Conservation (phyloP, 352 stramenopile species). For the Globisporangium acanthophoron region DNA sequence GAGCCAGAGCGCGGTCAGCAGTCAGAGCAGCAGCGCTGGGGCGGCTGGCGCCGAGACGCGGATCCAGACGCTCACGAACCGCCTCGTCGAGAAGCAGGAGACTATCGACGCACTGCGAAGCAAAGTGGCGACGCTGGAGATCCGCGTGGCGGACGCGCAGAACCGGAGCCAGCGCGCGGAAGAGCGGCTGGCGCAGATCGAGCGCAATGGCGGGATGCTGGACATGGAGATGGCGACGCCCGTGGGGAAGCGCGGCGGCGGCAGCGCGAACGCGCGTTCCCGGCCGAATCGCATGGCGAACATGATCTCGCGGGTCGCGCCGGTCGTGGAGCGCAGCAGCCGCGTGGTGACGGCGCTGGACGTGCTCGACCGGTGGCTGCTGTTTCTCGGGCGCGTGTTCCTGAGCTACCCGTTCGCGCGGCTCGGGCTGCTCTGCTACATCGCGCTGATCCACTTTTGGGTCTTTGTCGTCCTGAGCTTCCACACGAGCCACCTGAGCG, state of each 20-base stretch:
- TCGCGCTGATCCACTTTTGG: conserved; percentile 81
- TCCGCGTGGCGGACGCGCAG: conserved; percentile 57
- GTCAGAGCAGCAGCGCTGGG: conserved; percentile 12
- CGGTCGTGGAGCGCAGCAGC: conserved; percentile 63
- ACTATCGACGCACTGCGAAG: conserved; percentile 61
- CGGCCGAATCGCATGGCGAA: conserved; percentile 63
- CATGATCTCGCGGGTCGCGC: conserved; percentile 55
- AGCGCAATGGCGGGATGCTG: conserved; percentile 55
- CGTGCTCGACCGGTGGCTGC: conserved; percentile 63
- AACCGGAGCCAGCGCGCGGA: conserved; percentile 37
- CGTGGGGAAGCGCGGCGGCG: conserved; percentile 25
- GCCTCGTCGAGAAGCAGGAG: conserved; percentile 81
- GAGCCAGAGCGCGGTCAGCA: conserved; percentile 20
- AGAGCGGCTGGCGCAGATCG: conserved; percentile 52
- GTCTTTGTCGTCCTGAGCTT: conserved; percentile 84
- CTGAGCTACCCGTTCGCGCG: conserved; percentile 68
- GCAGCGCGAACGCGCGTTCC: conserved; percentile 15
- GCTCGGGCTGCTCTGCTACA: conserved; percentile 68
- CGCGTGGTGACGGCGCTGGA: conserved; percentile 60
- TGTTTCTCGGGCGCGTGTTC: conserved; percentile 78
- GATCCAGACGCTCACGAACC: conserved; percentile 76
- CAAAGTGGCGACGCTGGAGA: conserved; percentile 63
- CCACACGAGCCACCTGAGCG: conserved; percentile 81
- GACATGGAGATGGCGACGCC: conserved; percentile 66
- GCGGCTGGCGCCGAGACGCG: conserved; percentile 40